phyloP scores from a whole-genome alignment of 768 basidiomycete species.

The Lentinula edodes region DNA sequence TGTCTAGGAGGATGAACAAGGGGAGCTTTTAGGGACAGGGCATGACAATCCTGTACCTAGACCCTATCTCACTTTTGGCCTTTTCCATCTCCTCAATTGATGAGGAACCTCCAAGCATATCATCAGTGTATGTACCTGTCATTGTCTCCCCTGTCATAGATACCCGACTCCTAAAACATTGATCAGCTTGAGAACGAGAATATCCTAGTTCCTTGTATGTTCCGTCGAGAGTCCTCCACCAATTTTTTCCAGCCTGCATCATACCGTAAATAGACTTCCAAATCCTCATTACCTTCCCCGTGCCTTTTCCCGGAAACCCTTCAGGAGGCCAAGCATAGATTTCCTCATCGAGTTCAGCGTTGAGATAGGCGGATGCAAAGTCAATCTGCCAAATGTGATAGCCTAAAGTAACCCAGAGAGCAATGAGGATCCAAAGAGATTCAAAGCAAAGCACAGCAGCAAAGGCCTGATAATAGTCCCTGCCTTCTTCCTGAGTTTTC shows the following conservation, averaged over 20 bases:
- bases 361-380: constrained; percentile 1
- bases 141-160: background rate
- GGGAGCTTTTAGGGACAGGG: too few relatives aligned
- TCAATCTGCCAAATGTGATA: constrained; percentile 5
- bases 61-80: background rate
- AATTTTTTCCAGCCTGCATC: constrained; percentile 4
- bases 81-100: background rate
- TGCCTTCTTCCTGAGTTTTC: constrained; percentile 23
- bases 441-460: constrained; percentile 15
- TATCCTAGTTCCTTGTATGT: constrained; percentile 1
- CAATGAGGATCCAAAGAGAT: constrained; percentile 14
- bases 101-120: constrained; percentile 8
- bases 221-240: background rate
- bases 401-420: constrained; percentile 2
- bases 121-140: constrained; percentile 6
- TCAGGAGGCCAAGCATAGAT: too few relatives aligned
- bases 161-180: background rate
- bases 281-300: constrained; percentile 4
- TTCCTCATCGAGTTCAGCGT: constrained; percentile 3
- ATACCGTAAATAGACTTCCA: background rate
- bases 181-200: background rate
- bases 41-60: background rate
- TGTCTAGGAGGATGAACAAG: too few relatives aligned
- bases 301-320: too few relatives aligned
- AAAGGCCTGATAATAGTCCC: constrained; percentile 26